Evolutionary conservation across 2,329 filamentous ascomycete species (phyloP).

Genomic region (Fusarium longipes): DNA sequence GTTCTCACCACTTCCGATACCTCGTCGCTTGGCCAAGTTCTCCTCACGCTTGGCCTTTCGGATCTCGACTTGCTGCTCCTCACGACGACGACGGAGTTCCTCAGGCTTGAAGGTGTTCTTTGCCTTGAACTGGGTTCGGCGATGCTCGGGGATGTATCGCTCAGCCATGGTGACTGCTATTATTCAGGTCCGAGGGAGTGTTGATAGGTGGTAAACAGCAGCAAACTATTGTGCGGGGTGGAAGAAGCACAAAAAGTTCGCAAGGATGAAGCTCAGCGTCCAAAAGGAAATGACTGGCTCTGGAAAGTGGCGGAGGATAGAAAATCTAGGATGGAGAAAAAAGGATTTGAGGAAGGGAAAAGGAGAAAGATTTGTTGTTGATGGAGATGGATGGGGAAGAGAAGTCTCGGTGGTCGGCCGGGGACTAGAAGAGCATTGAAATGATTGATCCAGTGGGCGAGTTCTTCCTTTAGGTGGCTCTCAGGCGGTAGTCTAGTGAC

Average conservation of each 20-base stretch:
- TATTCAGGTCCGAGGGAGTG: slow-evolving; percentile 39
- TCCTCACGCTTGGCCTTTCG: slow-evolving; percentile 98
- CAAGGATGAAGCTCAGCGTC: slow-evolving; percentile 35
- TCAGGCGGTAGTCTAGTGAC: slow-evolving; percentile 22
- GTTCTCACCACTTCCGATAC: slow-evolving; percentile 84
- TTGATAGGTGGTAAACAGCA: slow-evolving; percentile 44
- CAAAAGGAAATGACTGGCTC: slow-evolving; percentile 15
- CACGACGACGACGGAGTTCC: slow-evolving; percentile 95
- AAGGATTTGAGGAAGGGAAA: slow-evolving; percentile 30
- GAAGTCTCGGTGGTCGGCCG: slow-evolving; percentile 38
- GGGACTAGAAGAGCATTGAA: slow-evolving; percentile 42
- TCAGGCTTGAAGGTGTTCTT: slow-evolving; percentile 99
- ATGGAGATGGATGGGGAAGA: slow-evolving; percentile 43
- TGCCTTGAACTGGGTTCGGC: slow-evolving; percentile 99
- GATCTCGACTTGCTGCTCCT: slow-evolving; percentile 99
- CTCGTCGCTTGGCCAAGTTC: slow-evolving; percentile 97
- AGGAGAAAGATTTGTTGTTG: slow-evolving; percentile 45
- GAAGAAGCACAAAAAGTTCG: slow-evolving; percentile 35
- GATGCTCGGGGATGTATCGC: slow-evolving; percentile 99
- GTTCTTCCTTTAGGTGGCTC: slow-evolving; percentile 34
- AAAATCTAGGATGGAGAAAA: slow-evolving; percentile 21
- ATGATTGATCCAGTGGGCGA: slow-evolving; percentile 41
- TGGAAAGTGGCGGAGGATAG: slow-evolving; percentile 7
- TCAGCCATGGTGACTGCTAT: slow-evolving; percentile 82
- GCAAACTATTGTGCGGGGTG: slow-evolving; percentile 48